Percentiles rank a stretch among this genome's conserved stretches.
These are phyloP conservation scores for Domatiomyces catenatus DNA, from an alignment of 2,329 filamentous ascomycete species.

Conservation along the genomic window DNA sequence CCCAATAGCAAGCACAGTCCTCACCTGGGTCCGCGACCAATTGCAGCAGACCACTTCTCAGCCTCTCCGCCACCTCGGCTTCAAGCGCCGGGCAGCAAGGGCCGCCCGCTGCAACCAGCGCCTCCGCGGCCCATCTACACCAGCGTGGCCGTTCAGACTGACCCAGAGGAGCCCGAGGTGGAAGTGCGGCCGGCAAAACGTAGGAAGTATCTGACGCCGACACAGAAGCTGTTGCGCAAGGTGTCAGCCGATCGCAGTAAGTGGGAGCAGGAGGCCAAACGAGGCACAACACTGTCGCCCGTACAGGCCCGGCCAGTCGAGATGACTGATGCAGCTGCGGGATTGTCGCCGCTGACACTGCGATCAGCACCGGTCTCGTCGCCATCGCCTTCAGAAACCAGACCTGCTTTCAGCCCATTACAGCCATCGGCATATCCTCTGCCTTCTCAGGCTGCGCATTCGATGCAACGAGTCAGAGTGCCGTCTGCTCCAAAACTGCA, in stretches of 20 bases:
- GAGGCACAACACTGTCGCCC: conserved; percentile 8
- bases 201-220: conserved; percentile 26
- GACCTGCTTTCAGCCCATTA: conserved; percentile 4
- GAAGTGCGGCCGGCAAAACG: conserved; percentile 17
- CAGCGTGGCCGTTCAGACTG: conserved; percentile 28
- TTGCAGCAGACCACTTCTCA: conserved; percentile 11
- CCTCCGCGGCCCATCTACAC: conserved; percentile 24
- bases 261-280: conserved; percentile 19
- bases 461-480: conserved; percentile 8
- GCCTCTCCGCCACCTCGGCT: conserved; percentile 23
- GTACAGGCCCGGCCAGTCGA: conserved; percentile 25
- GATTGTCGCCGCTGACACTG: conserved; percentile 12
- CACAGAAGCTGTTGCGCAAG: conserved; percentile 28
- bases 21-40: neutral
- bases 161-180: conserved; percentile 27
- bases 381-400: conserved; percentile 1
- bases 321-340: conserved; percentile 30
- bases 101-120: conserved; percentile 6
- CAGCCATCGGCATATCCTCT: conserved; percentile 11
- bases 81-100: conserved; percentile 14
- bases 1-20: conserved; percentile 19
- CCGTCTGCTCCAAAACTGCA: conserved; percentile 22
- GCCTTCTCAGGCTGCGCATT: conserved; percentile 17
- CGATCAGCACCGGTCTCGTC: conserved; percentile 5
- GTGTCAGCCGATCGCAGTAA: conserved; percentile 27